Evolutionary conservation across 495 filamentous ascomycete genomes (phyloP).

Genomic region (Aspergillus indologenus): DNA sequence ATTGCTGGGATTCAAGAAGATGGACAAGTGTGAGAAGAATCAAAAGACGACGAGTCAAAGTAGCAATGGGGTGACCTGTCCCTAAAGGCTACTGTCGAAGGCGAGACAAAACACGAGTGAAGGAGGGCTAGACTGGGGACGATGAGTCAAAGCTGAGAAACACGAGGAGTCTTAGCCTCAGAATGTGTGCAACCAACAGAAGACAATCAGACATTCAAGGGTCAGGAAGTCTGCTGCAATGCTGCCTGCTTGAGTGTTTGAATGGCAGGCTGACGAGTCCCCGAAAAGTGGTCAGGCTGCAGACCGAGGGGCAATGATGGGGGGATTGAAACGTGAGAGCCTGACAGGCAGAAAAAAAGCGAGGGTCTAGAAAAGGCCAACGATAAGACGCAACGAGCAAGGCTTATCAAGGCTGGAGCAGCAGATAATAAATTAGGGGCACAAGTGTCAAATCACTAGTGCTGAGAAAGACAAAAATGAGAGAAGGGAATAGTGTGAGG

Average conservation of each 20-base stretch:
- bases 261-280: background rate
- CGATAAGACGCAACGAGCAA: constrained; percentile 16
- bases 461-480: constrained; percentile 1
- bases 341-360: constrained; percentile 11
- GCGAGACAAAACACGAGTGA: background rate
- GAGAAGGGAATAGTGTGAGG: constrained; percentile 3
- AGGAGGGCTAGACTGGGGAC: background rate
- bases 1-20: constrained; percentile 14
- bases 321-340: background rate
- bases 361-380: constrained; percentile 20
- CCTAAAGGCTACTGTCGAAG: background rate
- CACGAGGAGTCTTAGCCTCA: constrained; percentile 5
- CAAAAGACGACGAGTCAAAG: background rate
- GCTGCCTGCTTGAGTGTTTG: background rate
- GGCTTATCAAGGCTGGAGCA: constrained; percentile 21
- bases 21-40: constrained; percentile 6
- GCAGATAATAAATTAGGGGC: background rate
- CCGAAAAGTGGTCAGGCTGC: background rate
- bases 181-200: background rate
- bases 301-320: background rate
- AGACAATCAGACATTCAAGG: background rate
- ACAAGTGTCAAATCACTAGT: background rate
- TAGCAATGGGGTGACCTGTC: background rate
- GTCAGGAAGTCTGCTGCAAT: background rate
- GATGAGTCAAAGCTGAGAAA: constrained; percentile 15